Conservation (phyloP, 148 eudicot genomes). For the Heliosperma pusillum region DNA sequence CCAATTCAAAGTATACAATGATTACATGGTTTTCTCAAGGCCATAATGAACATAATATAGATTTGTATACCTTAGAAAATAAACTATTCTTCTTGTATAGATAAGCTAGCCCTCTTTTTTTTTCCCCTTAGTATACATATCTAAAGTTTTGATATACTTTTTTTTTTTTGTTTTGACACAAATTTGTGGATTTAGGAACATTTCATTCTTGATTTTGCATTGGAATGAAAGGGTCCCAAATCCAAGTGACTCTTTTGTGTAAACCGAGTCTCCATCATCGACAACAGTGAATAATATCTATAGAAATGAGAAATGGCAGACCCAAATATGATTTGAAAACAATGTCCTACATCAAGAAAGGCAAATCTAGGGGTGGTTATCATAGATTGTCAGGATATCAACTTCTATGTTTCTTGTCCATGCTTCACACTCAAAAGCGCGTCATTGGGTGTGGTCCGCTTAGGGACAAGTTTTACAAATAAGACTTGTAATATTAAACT, state of each 20-base stretch:
- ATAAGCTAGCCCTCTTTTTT: conserved; percentile 18
- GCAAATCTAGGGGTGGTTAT: background rate
- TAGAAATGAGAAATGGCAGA: background rate
- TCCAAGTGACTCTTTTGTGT: conserved; percentile 16
- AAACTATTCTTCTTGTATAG: conserved; percentile 39
- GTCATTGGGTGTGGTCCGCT: conserved; percentile 11
- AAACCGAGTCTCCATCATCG: too few relatives aligned
- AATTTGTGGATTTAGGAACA: conserved; percentile 18
- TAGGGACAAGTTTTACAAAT: background rate
- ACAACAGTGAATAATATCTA: background rate
- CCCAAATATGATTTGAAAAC: too few relatives aligned
- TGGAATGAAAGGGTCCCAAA: conserved; percentile 2
- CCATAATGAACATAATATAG: conserved; percentile 22
- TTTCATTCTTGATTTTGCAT: background rate
- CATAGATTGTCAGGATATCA: conserved; percentile 6
- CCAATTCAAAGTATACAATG: background rate
- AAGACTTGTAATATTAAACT: background rate
- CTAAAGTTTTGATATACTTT: conserved; percentile 4
- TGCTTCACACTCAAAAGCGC: conserved; percentile 3
- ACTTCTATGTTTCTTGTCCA: background rate
- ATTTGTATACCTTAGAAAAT: conserved; percentile 24
- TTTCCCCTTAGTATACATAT: conserved; percentile 24
- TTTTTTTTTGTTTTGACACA: background rate
- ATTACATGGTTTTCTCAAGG: conserved; percentile 8
- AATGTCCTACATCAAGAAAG: background rate